Base-by-base conservation (phyloP, 2,329 filamentous ascomycete genomes). In the Colletotrichum acutatum region DNA sequence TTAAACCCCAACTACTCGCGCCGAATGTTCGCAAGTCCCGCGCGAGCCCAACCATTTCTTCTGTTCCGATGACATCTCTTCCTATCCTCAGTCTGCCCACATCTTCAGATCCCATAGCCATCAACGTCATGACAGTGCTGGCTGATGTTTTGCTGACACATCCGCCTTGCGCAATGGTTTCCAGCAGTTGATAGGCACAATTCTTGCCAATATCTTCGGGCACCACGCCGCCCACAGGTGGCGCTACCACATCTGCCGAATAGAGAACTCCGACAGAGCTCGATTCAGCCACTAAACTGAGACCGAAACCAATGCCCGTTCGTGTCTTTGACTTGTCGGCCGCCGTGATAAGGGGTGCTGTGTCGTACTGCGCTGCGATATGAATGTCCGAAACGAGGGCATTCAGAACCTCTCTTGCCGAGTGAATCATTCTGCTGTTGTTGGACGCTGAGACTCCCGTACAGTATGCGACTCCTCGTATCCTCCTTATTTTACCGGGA, bases 21-120 rank as follows among this genome's bases (percentile, higher is more conserved):
- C 96, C 96, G 83, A 98, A 98, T n/a, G 89, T 92, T 80, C 91
- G 93, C 77, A 98, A 83, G 81, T 99, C 97, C 78, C 97, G 89
- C 12, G 94, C 95, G 66, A 98, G 84, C 62, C 91, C 90, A 69
- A 99, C 89, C 66, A 95, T 86, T 72, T 94, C 92, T 80, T 98
- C 94, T 3, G 92, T 93, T 0, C 91, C 95, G 58, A 98, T 83
- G 0, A 98, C 91, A 59, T 96, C 93, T 77, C 91, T 92, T 37
- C 95, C 95, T 71, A 99, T 81, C 75, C 94, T 90, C 76, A 99
- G 82, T 72, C 97, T 90, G 5, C 97, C 97, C 16, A 99, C 95
- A 82, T 99, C 97, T 81, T 98, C 97, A 1, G 93, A 94, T 0
- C 97, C 97, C 97, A 99, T 98, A 42, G 95, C 95, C 97, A 99